Percentiles rank a stretch among this genome's conserved stretches.
Evolutionary conservation across 495 filamentous ascomycete genomes (phyloP).

Genomic region (Tuber borchii): DNA sequence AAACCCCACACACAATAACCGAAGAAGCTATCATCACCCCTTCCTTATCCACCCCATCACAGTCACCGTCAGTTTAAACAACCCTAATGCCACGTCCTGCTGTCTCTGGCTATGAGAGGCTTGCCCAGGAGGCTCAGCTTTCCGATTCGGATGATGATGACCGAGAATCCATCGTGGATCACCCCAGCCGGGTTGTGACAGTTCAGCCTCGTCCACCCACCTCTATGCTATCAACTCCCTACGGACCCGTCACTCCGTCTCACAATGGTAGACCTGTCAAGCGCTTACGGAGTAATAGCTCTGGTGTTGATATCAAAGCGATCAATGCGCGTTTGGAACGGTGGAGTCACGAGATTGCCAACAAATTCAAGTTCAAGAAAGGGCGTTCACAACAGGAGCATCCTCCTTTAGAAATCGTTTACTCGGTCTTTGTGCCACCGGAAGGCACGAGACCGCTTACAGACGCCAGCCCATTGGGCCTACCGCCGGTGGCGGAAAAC

Average conservation of each 20-base stretch:
- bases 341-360: constrained; percentile 97
- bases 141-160: constrained; percentile 41
- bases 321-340: constrained; percentile 93
- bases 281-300: constrained; percentile 61
- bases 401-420: constrained; percentile 75
- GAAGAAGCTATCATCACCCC: neutral
- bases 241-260: constrained; percentile 31
- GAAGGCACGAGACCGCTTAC: constrained; percentile 72
- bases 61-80: neutral
- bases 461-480: constrained; percentile 50
- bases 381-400: constrained; percentile 52
- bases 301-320: constrained; percentile 94
- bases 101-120: constrained; percentile 40
- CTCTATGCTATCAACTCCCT: constrained; percentile 36
- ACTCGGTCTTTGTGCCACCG: constrained; percentile 90
- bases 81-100: constrained; percentile 38
- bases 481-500: constrained; percentile 28
- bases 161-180: constrained; percentile 37
- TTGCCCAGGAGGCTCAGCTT: constrained; percentile 39
- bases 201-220: constrained; percentile 32
- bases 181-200: constrained; percentile 35
- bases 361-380: constrained; percentile 89
- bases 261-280: constrained; percentile 34
- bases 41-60: neutral
- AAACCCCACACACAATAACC: neutral